Percentiles rank a stretch among this genome's conserved stretches.
phyloP scores from a whole-genome alignment of 805 yeast genomes.

The Barnettozyma sucrosica region DNA sequence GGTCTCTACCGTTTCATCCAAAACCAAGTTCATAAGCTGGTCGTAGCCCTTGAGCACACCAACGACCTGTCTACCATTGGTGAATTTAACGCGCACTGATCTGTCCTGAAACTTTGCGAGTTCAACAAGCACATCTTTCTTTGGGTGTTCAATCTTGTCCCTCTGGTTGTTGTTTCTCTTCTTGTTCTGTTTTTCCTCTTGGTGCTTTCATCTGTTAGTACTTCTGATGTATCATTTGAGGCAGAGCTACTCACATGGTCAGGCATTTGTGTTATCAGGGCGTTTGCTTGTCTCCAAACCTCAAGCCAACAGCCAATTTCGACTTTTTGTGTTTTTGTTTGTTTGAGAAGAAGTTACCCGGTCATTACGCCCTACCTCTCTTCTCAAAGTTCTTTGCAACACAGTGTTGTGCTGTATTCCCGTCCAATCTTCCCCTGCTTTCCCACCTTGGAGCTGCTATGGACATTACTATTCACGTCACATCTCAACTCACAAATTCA shows the following conservation, averaged over 20 bases:
- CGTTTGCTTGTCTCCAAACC: no score
- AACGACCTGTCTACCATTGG: constrained; percentile 74
- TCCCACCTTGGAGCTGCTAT: constrained; percentile 3
- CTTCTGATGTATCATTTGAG: neutral
- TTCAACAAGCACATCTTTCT: constrained; percentile 85
- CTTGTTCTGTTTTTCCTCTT: constrained; percentile 9
- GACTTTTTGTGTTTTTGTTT: neutral
- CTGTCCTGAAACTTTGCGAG: constrained; percentile 71
- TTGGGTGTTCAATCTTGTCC: constrained; percentile 61
- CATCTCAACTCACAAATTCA: constrained; percentile 63
- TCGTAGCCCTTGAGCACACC: constrained; percentile 84
- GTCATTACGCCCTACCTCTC: neutral
- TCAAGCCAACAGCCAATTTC: neutral
- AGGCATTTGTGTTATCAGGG: neutral
- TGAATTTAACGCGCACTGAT: constrained; percentile 67
- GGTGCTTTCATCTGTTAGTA: neutral
- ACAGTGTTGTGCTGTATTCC: neutral
- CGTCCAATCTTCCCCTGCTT: neutral
- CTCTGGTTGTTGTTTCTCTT: constrained; percentile 14
- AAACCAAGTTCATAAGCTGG: constrained; percentile 72
- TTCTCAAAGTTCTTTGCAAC: neutral
- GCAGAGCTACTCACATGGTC: neutral
- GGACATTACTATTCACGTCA: constrained; percentile 50
- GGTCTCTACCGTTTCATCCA: constrained; percentile 65
- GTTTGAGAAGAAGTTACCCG: neutral